A percentile compares a stretch with the other conserved stretches of the same genome.
phyloP scores from a whole-genome alignment of 2,329 filamentous ascomycete genomes.

The Ophiostoma ulmi region DNA sequence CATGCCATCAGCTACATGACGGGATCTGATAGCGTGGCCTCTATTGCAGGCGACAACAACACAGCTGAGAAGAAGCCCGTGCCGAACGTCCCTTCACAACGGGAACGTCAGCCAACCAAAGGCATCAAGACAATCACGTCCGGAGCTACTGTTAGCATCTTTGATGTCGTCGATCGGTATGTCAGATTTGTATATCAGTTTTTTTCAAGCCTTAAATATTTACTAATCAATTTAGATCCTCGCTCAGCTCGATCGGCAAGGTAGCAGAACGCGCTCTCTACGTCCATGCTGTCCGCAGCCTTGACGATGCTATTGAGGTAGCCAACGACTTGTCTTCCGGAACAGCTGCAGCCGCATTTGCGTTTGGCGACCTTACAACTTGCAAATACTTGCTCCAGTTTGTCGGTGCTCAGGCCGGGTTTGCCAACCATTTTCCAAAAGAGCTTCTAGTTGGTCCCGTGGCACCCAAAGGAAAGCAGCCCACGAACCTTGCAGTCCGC shows the following conservation, averaged over 20 bases:
- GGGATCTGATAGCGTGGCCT: not conserved
- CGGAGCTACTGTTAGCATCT: not conserved
- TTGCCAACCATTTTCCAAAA: conserved; percentile 9
- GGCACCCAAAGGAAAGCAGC: not conserved
- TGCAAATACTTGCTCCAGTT: conserved; percentile 13
- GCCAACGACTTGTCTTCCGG: conserved; percentile 1
- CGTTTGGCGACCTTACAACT: not conserved
- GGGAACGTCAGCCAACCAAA: not conserved
- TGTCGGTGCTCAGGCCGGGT: not conserved
- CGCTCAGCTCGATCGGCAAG: not conserved
- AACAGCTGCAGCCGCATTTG: not conserved
- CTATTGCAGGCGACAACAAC: not conserved
- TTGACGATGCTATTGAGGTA: conserved; percentile 10
- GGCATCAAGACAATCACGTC: not conserved
- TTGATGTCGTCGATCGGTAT: conserved; percentile 1
- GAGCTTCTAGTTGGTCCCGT: not conserved
- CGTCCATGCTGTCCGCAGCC: conserved; percentile 8
- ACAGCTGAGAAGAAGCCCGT: not conserved
- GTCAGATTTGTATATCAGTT: not conserved
- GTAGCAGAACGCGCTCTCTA: not conserved
- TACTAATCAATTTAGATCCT: not conserved
- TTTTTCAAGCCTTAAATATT: not conserved
- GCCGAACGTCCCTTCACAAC: not conserved
- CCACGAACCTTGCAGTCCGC: not conserved
- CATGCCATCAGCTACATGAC: conserved; percentile 32